A percentile compares a stretch with the other conserved stretches of the same genome.
These are phyloP conservation scores for Skeletonema grethae DNA, from an alignment of 108 stramenopile genomes.

Conservation along the genomic window DNA sequence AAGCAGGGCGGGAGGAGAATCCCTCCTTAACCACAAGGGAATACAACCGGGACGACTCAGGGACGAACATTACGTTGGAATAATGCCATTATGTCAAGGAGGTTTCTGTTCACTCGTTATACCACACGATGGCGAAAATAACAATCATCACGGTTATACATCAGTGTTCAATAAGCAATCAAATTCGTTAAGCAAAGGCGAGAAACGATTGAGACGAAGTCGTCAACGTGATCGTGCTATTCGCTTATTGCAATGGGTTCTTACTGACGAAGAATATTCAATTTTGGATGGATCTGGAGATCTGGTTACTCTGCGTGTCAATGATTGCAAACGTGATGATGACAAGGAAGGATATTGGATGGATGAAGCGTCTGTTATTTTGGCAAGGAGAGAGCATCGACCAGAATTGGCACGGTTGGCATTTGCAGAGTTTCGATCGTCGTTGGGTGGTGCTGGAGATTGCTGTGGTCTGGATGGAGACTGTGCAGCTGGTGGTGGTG, in stretches of 20 bases:
- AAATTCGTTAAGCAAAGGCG: slow-evolving; percentile 32
- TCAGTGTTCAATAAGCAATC: slow-evolving; percentile 7
- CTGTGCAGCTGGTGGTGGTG: slow-evolving; percentile 2
- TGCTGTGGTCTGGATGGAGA: slow-evolving; percentile 4
- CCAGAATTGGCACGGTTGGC: slow-evolving; percentile 46
- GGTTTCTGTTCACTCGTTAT: slow-evolving; percentile 35
- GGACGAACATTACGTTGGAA: neutral
- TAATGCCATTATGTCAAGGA: slow-evolving; percentile 22
- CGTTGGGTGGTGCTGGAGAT: slow-evolving; percentile 4
- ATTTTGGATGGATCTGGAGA: slow-evolving; percentile 36
- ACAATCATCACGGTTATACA: slow-evolving; percentile 9
- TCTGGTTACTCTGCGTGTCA: slow-evolving; percentile 37
- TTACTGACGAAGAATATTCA: slow-evolving; percentile 40
- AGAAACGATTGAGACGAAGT: slow-evolving; percentile 34
- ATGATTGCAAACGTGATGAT: neutral
- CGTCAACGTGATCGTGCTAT: slow-evolving; percentile 37
- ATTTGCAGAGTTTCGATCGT: slow-evolving; percentile 43
- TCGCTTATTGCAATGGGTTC: slow-evolving; percentile 35
- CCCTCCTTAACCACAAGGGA: no score
- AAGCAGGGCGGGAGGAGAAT: neutral
- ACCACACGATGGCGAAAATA: slow-evolving; percentile 11
- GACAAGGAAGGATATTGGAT: slow-evolving; percentile 19
- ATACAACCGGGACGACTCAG: no score
- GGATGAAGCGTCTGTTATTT: slow-evolving; percentile 19
- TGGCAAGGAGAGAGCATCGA: slow-evolving; percentile 47